Evolutionary conservation across 352 stramenopile genomes (phyloP), one percentile per base, ranked within the genome.

Genomic region (Pythium vanterpoolii): DNA sequence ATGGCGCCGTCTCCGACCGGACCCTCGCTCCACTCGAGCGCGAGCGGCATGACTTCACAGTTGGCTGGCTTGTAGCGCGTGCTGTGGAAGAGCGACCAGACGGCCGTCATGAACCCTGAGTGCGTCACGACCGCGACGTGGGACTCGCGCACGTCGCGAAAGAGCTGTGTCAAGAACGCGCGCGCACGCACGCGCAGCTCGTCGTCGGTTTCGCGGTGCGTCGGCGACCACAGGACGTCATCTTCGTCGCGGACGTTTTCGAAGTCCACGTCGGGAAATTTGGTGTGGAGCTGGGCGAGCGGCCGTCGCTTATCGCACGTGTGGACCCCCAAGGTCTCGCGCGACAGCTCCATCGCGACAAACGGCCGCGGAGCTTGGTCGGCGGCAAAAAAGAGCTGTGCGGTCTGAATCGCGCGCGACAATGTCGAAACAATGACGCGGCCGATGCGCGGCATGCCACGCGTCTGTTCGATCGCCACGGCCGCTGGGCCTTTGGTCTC

Each of bases 401-500:
- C 82, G 2, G 79, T 92, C 65, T 89, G 74, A 45, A 92, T 89
- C 14, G 79, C 72, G 21, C 83, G 76, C 9, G 74, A 81, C 26
- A 93, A 64, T 28, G 81, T 78, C 13, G 79, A 93, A 13, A 93
- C 79, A 13, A 90, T 62, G 10, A 93, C 70, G 34, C 77, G 70
- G 36, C 88, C 69, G 30, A 93, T 65, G 1, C 55, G 69, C 26
- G 79, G 72, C 79, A 91, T 91, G 16, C 81, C 83, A 11, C 45
- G 60, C 26, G 64, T 57, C 14, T 84, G 52, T 58, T 87, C 83
- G 0, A 40, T 33, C 11, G 62, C 38, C 0, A 91, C 33, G 10
- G 67, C 66, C 0, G 46, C 23, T 0, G 68, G 69, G 0, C 80
- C 77, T 47, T 83, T 87, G 30, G 36, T 67, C 23, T 71, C 59